Evolutionary conservation across 345 rosid species (phyloP).

Genomic region (Citrus sinensis): DNA sequence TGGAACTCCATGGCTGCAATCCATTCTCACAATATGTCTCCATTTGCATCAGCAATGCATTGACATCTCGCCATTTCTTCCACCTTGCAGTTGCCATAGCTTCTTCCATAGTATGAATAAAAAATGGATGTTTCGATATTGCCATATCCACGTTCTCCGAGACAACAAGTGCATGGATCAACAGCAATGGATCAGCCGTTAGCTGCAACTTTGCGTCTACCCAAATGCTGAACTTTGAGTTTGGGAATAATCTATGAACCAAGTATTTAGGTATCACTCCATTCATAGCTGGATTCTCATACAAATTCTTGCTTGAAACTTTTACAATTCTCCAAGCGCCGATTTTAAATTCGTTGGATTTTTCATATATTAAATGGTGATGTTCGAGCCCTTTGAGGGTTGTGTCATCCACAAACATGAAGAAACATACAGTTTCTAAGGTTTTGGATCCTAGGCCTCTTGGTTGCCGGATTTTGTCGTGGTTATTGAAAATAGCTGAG

Average conservation of each 20-base stretch:
- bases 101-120: slow-evolving; percentile 77
- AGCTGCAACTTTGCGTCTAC: slow-evolving; percentile 80
- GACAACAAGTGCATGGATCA: slow-evolving; percentile 68
- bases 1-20: slow-evolving; percentile 72
- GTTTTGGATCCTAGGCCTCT: slow-evolving; percentile 75
- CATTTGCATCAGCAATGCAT: slow-evolving; percentile 64
- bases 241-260: slow-evolving; percentile 79
- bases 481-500: slow-evolving; percentile 85
- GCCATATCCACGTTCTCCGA: slow-evolving; percentile 62
- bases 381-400: slow-evolving; percentile 47
- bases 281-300: slow-evolving; percentile 78
- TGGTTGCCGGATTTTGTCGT: slow-evolving; percentile 92
- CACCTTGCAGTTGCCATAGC: slow-evolving; percentile 96
- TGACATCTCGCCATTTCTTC: slow-evolving; percentile 84
- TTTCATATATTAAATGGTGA: slow-evolving; percentile 41
- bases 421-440: slow-evolving; percentile 56
- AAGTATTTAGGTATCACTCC: slow-evolving; percentile 82
- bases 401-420: slow-evolving; percentile 78
- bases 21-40: slow-evolving; percentile 89
- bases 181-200: slow-evolving; percentile 70
- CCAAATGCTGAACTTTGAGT: slow-evolving; percentile 86
- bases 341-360: slow-evolving; percentile 20
- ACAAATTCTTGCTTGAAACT: slow-evolving; percentile 34
- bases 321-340: slow-evolving; percentile 77
- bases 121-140: slow-evolving; percentile 69